Base-by-base conservation (phyloP, 352 stramenopile species). In the Globisporangium radiosum region DNA sequence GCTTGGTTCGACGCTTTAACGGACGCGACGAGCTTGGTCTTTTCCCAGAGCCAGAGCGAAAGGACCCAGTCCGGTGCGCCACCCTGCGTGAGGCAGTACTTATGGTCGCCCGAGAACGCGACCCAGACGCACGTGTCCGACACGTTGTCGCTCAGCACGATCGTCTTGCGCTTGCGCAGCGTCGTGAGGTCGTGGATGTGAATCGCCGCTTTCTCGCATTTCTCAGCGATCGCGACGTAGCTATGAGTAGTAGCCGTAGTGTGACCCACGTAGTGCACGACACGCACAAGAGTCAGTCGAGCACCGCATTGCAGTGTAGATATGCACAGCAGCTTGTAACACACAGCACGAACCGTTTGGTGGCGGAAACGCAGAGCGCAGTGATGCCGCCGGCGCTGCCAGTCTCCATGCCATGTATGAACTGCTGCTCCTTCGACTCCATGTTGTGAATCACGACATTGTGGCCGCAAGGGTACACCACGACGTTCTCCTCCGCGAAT, bases 21-120 rank as follows among this genome's bases (percentile, higher is more conserved):
- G 0, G 73, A 86, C 7, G 80, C 72, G 14, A 97, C 55, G 19
- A 95, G 62, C 65, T 98, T 98, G 47, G 77, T 81, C 54, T 98
- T 98, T 50, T 98, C 94, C 77, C 90, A 96, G 7, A 92, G 60
- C 90, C 94, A 98, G 36, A 97, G 67, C 33, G 92, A 87, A 5
- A 98, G 60, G 25, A 84, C 73, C 88, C 91, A 98, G 59, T 98
- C 94, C 0, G 94, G 94, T 1, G 75, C 82, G 0, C 79, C 87
- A 17, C 89, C 86, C 57, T 97, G 90, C 0, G 90, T 92, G 25
- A 98, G 56, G 54, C 88, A 90, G 57, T 92, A 92, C 64, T 97
- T 97, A 60, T 78, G 81, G 63, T 98, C 94, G 0, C 72, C 73
- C 0, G 89, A 97, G 69, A 98, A 98, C 1, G 80, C 73, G 7